Evolutionary conservation across 106 monocot species (phyloP), one percentile per base, ranked within the genome.

Genomic region (Dactylorhiza incarnata): DNA sequence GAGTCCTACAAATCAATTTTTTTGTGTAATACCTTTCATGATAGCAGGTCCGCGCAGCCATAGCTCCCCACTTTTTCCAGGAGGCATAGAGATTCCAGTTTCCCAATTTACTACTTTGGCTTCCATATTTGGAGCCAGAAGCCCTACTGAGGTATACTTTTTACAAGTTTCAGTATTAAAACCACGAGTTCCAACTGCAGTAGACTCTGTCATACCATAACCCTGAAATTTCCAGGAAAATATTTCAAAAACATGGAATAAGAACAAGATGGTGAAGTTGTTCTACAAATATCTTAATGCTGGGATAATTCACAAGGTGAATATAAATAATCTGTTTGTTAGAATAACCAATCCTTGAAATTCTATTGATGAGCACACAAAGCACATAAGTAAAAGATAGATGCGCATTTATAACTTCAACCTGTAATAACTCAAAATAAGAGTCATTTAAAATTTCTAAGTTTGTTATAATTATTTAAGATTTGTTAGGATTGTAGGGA

Each of bases 131-230:
- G 94, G 94, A 78, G 94, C 94, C 24, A 95, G 68, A 3, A 95
- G 82, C 23, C 94, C 94, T 9, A 87, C 91, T 5, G 94, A 95
- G 7, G 53, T 82, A 77, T 84, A 79, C 43, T 84, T 91, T 45
- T 58, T 84, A 48, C 51, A 73, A 0, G 54, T 74, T 45, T 54
- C 26, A 12, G 83, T 85, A 49, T 95, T 95, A 24, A 89, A 91
- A 9, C 94, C 94, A 9, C 91, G 87, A 68, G 89, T 79, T 80
- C 87, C 94, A 26, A 95, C 91, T 45, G 94, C 94, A 51, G 91
- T 85, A 63, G 89, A 77, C 48, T 95, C 94, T 61, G 94, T 95
- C 94, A 91, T 84, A 45, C 94, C 94, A 79, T 91, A 95, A 61
- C 94, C 94, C 94, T 95, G 79, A 75, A 66, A 71, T 71, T 68